A percentile compares a stretch with the other conserved stretches of the same genome.
These are phyloP conservation scores for Pseudogymnoascus sp. DNA, from an alignment of 2,329 filamentous ascomycete genomes.

Conservation along the genomic window DNA sequence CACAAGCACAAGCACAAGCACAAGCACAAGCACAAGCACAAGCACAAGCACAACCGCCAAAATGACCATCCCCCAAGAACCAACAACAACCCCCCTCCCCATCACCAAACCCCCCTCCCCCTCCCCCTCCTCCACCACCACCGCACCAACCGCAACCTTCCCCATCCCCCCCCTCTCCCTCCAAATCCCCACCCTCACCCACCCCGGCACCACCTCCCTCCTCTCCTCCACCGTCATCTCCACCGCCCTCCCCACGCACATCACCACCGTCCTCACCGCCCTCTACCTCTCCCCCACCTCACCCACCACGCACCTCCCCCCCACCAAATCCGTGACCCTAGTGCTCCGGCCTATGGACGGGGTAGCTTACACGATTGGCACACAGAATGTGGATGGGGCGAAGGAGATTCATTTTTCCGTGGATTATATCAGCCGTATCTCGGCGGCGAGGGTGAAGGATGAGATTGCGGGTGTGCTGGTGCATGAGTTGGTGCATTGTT, in stretches of 20 bases:
- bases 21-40: too few species aligned
- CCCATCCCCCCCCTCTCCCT: slow-evolving; percentile 48
- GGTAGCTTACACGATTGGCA: slow-evolving; percentile 82
- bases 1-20: too few species aligned
- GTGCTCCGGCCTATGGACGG: slow-evolving; percentile 72
- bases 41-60: too few species aligned
- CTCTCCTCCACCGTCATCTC: slow-evolving; percentile 57
- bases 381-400: slow-evolving; percentile 71
- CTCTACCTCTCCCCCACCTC: slow-evolving; percentile 54
- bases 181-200: slow-evolving; percentile 48
- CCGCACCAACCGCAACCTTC: not conserved
- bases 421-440: slow-evolving; percentile 55
- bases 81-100: not conserved
- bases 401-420: slow-evolving; percentile 90
- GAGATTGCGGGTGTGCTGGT: slow-evolving; percentile 80
- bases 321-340: slow-evolving; percentile 80
- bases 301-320: slow-evolving; percentile 36
- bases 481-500: slow-evolving; percentile 93
- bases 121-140: slow-evolving; percentile 26
- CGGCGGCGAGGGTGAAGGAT: slow-evolving; percentile 35
- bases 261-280: slow-evolving; percentile 59
- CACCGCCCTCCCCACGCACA: slow-evolving; percentile 52
- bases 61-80: not conserved
- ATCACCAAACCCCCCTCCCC: not conserved
- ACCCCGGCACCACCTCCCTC: slow-evolving; percentile 58